phyloP scores from a whole-genome alignment of 73 alveolate genomes.

The Paramecium biaurelia region DNA sequence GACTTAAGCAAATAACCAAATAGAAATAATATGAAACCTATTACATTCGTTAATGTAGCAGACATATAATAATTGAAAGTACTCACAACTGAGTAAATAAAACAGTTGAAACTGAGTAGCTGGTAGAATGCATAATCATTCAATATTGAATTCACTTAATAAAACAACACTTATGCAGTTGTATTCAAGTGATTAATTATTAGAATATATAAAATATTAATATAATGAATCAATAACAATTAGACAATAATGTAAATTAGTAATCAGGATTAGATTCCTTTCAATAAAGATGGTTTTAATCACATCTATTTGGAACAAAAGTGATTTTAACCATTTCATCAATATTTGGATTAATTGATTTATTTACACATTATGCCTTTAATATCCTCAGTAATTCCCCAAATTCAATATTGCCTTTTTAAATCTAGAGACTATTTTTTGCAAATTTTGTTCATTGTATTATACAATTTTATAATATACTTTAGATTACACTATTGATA shows the following conservation, averaged over 20 bases:
- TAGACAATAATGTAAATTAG: not conserved
- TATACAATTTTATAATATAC: not conserved
- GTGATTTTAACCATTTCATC: not conserved
- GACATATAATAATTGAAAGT: not conserved
- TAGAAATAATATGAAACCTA: not conserved
- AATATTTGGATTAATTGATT: not conserved
- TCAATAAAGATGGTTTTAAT: not conserved
- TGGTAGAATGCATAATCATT: not conserved
- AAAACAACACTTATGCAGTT: slow-evolving; percentile 1
- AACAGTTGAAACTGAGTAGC: slow-evolving; percentile 24
- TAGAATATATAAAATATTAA: not conserved
- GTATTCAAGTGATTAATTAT: slow-evolving; percentile 7
- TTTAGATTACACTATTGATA: not conserved
- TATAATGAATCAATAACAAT: not conserved
- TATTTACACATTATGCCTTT: not conserved
- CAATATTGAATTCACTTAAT: slow-evolving; percentile 1
- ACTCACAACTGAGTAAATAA: not conserved
- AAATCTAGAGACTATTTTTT: not conserved
- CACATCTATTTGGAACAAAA: not conserved
- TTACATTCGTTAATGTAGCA: not conserved
- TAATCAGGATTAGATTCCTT: not conserved
- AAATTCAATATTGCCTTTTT: not conserved
- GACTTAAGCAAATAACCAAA: not conserved
- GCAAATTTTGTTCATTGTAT: not conserved
- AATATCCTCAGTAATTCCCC: not conserved